Percentiles rank a stretch among this genome's conserved stretches.
phyloP scores from a whole-genome alignment of 2,329 filamentous ascomycete genomes.

The Botrytis elliptica region DNA sequence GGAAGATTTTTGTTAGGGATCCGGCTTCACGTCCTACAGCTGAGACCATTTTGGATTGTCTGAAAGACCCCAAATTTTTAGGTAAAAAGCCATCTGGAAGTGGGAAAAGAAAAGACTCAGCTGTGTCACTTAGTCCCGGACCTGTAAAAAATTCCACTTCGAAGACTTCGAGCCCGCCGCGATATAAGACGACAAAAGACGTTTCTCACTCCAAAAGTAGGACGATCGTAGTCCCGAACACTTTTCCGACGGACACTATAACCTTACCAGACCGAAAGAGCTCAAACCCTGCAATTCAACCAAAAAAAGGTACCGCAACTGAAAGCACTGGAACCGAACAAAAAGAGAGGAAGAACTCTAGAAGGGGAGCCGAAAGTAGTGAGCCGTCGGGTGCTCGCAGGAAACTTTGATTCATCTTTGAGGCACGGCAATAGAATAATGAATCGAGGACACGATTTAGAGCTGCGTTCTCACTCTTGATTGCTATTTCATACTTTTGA shows the following conservation, averaged over 20 bases:
- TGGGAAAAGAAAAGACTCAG: background rate
- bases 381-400: background rate
- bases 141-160: background rate
- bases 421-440: background rate
- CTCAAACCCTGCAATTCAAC: background rate
- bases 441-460: background rate
- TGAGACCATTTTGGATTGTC: background rate
- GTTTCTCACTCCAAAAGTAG: too few relatives aligned
- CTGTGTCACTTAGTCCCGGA: background rate
- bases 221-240: background rate
- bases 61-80: background rate
- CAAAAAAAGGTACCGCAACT: background rate
- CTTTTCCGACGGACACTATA: background rate
- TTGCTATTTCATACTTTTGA: background rate
- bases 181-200: background rate
- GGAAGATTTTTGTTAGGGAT: background rate
- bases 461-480: too few relatives aligned
- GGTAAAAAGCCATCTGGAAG: background rate
- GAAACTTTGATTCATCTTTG: background rate
- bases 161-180: background rate
- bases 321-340: background rate
- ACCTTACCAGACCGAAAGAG: background rate
- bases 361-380: background rate
- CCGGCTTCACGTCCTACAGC: background rate
- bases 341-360: background rate